Conservation (phyloP, 2,329 filamentous ascomycete genomes). For the Seiridium unicorne region DNA sequence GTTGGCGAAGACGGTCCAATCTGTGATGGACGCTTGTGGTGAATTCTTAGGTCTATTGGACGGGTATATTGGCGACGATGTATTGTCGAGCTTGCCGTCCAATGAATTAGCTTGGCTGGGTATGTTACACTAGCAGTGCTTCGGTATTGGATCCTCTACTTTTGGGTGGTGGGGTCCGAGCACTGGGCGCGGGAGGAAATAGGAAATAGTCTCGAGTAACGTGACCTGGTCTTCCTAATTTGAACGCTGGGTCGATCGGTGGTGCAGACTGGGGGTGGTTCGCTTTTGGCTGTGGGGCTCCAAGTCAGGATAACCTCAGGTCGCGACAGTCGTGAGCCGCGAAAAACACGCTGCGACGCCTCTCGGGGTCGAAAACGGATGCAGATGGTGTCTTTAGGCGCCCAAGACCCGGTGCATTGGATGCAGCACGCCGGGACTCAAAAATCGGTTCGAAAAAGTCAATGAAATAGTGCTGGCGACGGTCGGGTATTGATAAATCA, state of each 20-base stretch:
- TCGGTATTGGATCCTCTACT: background rate
- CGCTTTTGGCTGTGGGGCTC: conserved; percentile 3
- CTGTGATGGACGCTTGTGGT: too few species aligned
- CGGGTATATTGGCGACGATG: too few species aligned
- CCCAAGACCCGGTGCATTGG: conserved; percentile 15
- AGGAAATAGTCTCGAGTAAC: conserved; percentile 3
- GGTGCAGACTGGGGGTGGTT: background rate
- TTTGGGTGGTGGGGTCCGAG: background rate
- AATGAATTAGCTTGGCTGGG: too few species aligned
- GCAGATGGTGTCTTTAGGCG: conserved; percentile 11
- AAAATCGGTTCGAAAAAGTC: conserved; percentile 22
- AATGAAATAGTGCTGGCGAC: conserved; percentile 28
- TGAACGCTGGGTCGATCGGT: background rate
- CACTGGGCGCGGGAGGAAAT: too few species aligned
- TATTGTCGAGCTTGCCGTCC: too few species aligned
- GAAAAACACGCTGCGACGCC: background rate
- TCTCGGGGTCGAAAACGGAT: conserved; percentile 2
- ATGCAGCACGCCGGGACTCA: conserved; percentile 23
- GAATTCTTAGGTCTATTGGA: too few species aligned
- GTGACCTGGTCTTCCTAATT: conserved; percentile 1
- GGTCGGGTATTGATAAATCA: conserved; percentile 34
- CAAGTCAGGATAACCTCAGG: conserved; percentile 13
- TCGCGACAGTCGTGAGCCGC: conserved; percentile 6
- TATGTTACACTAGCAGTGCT: too few species aligned
- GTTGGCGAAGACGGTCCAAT: too few species aligned